Evolutionary conservation across 2,329 filamentous ascomycete species (phyloP).

Genomic region (Cladosporium sp.): DNA sequence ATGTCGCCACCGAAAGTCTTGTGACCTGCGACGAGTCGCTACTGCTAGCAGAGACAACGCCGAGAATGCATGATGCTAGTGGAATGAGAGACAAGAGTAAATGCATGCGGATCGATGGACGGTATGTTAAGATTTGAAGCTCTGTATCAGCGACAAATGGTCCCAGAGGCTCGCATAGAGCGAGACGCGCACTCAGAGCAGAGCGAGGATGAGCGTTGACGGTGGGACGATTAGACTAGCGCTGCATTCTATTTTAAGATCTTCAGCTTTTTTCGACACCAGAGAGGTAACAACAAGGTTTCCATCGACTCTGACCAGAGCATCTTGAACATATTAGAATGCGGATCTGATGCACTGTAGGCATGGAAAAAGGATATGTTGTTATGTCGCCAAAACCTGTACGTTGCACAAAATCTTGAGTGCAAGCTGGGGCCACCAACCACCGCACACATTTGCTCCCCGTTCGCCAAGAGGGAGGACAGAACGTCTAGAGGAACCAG

Average conservation of each 20-base stretch:
- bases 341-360: background rate
- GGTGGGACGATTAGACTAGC: background rate
- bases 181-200: background rate
- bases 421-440: background rate
- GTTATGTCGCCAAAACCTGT: background rate
- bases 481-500: background rate
- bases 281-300: background rate
- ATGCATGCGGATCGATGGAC: background rate
- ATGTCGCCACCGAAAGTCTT: background rate
- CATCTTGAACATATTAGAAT: background rate
- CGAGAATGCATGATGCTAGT: background rate
- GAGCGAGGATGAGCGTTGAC: background rate
- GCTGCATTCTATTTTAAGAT: background rate
- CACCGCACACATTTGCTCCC: no score
- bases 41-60: background rate
- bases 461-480: no score
- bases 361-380: background rate
- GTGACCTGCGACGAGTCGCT: background rate
- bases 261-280: background rate
- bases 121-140: background rate
- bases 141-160: background rate
- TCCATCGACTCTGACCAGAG: background rate
- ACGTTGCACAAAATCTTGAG: background rate
- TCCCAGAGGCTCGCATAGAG: background rate
- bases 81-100: background rate